Conservation (phyloP, 331 rosid genomes). For the Malus hybrid region DNA sequence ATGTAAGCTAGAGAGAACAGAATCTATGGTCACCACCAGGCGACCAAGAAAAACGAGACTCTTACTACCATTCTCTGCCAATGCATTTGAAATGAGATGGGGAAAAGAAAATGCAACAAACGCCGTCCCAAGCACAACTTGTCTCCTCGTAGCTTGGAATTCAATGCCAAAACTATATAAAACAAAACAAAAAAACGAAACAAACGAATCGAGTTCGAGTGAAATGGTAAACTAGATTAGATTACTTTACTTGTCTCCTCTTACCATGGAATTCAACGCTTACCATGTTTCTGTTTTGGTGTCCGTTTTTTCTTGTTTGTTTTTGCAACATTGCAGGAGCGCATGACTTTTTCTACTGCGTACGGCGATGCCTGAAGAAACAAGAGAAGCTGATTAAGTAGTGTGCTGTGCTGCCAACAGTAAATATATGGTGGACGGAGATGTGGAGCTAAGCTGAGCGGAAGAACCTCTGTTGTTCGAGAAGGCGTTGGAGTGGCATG, state of each 20-base stretch:
- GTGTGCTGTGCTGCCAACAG: not conserved
- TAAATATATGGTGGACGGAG: not conserved
- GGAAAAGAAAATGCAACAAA: constrained; percentile 24
- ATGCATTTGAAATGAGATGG: constrained; percentile 18
- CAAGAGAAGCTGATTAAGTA: not conserved
- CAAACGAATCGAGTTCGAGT: too few species aligned
- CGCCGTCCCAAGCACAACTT: constrained; percentile 30
- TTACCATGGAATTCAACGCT: too few species aligned
- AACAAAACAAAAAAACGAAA: too few species aligned
- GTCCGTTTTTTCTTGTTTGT: not conserved
- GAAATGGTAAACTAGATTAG: too few species aligned
- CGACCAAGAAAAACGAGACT: too few species aligned
- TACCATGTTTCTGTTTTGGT: constrained; percentile 3
- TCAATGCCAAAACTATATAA: not conserved
- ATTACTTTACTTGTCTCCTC: too few species aligned
- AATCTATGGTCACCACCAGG: too few species aligned
- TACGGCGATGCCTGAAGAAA: constrained; percentile 14
- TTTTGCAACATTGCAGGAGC: constrained; percentile 6
- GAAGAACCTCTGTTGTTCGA: not conserved
- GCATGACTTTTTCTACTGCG: not conserved
- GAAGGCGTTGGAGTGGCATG: constrained; percentile 3
- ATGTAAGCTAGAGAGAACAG: too few species aligned
- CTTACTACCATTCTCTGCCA: constrained; percentile 31
- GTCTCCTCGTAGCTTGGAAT: constrained; percentile 38
- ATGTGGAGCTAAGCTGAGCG: not conserved